Base-by-base conservation (phyloP, 805 yeast genomes). In the Spathaspora hagerdaliae region DNA sequence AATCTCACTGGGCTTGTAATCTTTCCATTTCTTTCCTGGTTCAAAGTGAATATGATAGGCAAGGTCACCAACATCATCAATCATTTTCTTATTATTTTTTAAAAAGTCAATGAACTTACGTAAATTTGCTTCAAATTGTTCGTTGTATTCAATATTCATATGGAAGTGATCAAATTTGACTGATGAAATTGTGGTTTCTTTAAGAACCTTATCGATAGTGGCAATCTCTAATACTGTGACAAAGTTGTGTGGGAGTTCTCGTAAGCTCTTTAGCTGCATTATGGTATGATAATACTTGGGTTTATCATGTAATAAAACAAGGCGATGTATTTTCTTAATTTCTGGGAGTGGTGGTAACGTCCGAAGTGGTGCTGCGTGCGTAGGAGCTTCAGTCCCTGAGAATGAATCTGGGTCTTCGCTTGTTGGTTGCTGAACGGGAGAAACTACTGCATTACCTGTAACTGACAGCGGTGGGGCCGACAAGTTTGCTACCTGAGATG, bases 21-120 rank as follows among this genome's bases (percentile, higher is more conserved):
- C 67, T 38, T 50, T 50, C 73, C 73, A 69, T 42, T 60, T 61
- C 41, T 56, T 57, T 8, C 50, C 53, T 6, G 59, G 57, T 33
- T 58, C 62, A 48, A 70, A 70, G 36, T 63, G 65, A 15, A 71
- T 54, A 45, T 68, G 74, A 49, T 67, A 69, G 5, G 59, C 57
- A 26, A 67, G 56, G 31, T 64, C 64, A 6, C 47, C 47, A 19
- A 55, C 44, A 6, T 35, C 41, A 31, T 51, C 39, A 2, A 66
- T 27, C 24, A 53, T 48, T 2, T 45, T 43, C 7, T 51, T 38
- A 35, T 61, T 48, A 5, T 46, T 33, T 13, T 51, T 51, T 10
- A 67, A 46, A 44, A 64, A 64, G 2, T 53, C 51, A 27, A 50
- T 49, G 27, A 61, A 50, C 36, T 41, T 49, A 13, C 50, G 51